A percentile compares a stretch with the other conserved stretches of the same genome.
Evolutionary conservation across 31 red algal genomes (phyloP).

Genomic region (Asparagopsis taxiformis): DNA sequence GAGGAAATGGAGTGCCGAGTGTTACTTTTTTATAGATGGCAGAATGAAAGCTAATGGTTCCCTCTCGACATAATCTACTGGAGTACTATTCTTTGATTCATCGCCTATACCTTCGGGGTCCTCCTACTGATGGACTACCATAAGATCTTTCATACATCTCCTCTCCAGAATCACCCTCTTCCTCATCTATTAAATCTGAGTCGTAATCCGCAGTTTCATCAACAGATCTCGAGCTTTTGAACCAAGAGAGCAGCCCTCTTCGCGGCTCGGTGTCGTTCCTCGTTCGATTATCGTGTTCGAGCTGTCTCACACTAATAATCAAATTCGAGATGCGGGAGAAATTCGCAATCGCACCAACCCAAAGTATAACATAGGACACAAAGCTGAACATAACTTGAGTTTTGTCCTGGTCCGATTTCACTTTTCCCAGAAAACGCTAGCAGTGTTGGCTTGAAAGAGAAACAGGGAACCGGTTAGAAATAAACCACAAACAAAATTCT

Average conservation of each 20-base stretch:
- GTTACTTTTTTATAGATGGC: too few species aligned
- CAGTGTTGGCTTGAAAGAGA: not conserved
- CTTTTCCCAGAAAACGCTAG: not conserved
- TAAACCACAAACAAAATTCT: not conserved
- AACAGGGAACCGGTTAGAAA: not conserved
- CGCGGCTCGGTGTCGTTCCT: not conserved
- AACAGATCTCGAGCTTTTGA: slow-evolving; percentile 1
- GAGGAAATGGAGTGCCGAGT: too few species aligned
- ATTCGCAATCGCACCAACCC: slow-evolving; percentile 1
- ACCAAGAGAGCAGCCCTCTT: slow-evolving; percentile 12
- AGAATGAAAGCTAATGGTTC: too few species aligned
- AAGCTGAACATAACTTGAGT: not conserved
- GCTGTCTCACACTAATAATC: not conserved
- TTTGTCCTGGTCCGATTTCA: not conserved
- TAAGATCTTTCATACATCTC: not conserved
- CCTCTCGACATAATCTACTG: too few species aligned
- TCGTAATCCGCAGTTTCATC: not conserved
- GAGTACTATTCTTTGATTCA: too few species aligned
- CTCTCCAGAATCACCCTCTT: not conserved
- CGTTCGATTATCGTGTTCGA: not conserved
- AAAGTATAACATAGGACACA: not conserved
- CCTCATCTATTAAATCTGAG: slow-evolving; percentile 7
- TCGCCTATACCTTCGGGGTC: not conserved
- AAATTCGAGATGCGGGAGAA: not conserved
- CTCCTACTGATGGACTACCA: not conserved